These are phyloP conservation scores for Francoa sonchifolia DNA, from an alignment of 441 rosid species.

Conservation along the genomic window DNA sequence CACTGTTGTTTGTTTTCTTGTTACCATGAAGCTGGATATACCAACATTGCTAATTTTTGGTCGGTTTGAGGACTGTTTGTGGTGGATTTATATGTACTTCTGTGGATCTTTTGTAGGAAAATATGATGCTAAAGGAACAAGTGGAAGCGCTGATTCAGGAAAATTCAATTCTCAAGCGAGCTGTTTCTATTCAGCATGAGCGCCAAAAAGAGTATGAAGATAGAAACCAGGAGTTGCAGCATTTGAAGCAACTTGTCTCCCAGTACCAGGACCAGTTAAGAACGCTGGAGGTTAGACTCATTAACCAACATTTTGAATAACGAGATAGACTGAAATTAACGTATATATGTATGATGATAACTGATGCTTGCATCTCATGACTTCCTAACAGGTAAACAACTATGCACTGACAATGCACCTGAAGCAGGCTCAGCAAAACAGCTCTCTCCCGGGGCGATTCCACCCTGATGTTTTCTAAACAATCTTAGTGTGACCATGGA, in stretches of 20 bases:
- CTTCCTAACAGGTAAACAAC: too few species aligned
- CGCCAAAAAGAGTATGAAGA: conserved; percentile 61
- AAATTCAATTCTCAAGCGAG: conserved; percentile 62
- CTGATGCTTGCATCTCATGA: too few species aligned
- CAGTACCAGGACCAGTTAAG: conserved; percentile 81
- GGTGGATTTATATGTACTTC: too few species aligned
- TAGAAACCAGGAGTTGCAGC: conserved; percentile 57
- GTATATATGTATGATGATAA: too few species aligned
- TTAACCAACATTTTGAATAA: too few species aligned
- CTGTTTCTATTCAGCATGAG: conserved; percentile 78
- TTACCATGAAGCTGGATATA: background rate
- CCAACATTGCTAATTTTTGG: background rate
- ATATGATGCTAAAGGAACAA: conserved; percentile 56
- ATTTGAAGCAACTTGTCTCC: conserved; percentile 54
- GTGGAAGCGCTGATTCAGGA: conserved; percentile 60
- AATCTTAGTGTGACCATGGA: too few species aligned
- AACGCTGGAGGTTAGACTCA: conserved; percentile 51
- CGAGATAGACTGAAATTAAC: too few species aligned
- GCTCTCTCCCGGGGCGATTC: too few species aligned
- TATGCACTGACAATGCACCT: too few species aligned
- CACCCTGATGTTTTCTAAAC: too few species aligned
- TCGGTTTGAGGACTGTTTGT: too few species aligned
- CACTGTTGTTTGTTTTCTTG: background rate
- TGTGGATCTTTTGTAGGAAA: conserved; percentile 45
- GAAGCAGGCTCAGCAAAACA: too few species aligned